Evolutionary conservation across 108 stramenopile species (phyloP).

Genomic region (Cyclotella cryptica): DNA sequence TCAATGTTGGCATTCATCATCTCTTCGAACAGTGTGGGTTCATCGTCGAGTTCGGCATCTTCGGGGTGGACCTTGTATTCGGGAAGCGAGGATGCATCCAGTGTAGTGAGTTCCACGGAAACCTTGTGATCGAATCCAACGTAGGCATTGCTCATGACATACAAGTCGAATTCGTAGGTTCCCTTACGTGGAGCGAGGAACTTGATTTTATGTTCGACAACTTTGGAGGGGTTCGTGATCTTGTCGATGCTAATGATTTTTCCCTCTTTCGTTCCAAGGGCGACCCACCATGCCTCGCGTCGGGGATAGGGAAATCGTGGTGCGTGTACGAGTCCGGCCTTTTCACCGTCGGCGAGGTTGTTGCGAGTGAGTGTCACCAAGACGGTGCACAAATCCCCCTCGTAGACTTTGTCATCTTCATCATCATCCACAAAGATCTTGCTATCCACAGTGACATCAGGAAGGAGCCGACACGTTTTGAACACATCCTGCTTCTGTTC

Average conservation of each 20-base stretch:
- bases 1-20: slow-evolving; percentile 93
- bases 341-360: slow-evolving; percentile 89
- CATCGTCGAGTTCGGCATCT: slow-evolving; percentile 97
- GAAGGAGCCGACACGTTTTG: slow-evolving; percentile 81
- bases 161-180: slow-evolving; percentile 88
- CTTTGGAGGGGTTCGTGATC: slow-evolving; percentile 69
- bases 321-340: slow-evolving; percentile 91
- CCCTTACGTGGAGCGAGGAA: slow-evolving; percentile 94
- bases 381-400: slow-evolving; percentile 96
- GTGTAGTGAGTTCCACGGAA: slow-evolving; percentile 73
- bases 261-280: slow-evolving; percentile 91
- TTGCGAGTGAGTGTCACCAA: slow-evolving; percentile 88
- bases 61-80: slow-evolving; percentile 97
- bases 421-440: slow-evolving; percentile 97
- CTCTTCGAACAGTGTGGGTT: slow-evolving; percentile 98
- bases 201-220: slow-evolving; percentile 93
- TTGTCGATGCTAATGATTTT: slow-evolving; percentile 95
- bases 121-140: slow-evolving; percentile 90
- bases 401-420: slow-evolving; percentile 93
- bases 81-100: slow-evolving; percentile 90
- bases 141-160: slow-evolving; percentile 94
- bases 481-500: slow-evolving; percentile 89
- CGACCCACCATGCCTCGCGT: slow-evolving; percentile 96
- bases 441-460: slow-evolving; percentile 77
- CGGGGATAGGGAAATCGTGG: slow-evolving; percentile 91